Percentiles rank a stretch among this genome's conserved stretches.
These are phyloP conservation scores for Clavispora asparagi DNA, from an alignment of 805 yeast genomes.

Conservation along the genomic window DNA sequence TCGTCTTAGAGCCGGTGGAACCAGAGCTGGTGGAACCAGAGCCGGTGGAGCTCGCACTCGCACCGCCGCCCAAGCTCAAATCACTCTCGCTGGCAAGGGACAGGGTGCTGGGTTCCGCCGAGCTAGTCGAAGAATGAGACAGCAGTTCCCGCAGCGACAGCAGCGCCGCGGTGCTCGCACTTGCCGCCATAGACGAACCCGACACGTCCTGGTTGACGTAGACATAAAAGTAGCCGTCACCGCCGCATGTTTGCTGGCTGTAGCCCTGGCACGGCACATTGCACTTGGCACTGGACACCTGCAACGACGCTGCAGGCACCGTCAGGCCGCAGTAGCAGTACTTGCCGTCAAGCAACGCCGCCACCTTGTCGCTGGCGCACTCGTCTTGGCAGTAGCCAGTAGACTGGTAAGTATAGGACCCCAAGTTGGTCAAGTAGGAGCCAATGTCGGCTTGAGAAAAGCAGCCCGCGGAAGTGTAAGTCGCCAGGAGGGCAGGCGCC, in stretches of 20 bases:
- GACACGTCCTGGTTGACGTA: conserved; percentile 32
- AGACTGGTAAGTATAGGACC: conserved; percentile 54
- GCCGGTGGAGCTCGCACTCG: not conserved
- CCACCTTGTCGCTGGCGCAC: conserved; percentile 35
- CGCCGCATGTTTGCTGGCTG: conserved; percentile 55
- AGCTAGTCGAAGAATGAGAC: conserved; percentile 6
- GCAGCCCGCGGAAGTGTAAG: conserved; percentile 12
- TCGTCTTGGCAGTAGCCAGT: conserved; percentile 48
- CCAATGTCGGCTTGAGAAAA: conserved; percentile 10
- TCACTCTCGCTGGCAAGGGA: conserved; percentile 1
- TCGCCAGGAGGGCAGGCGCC: conserved; percentile 4
- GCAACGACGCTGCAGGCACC: conserved; percentile 22
- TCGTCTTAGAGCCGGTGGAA: conserved; percentile 6
- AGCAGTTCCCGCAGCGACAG: conserved; percentile 13
- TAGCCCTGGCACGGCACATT: conserved; percentile 54
- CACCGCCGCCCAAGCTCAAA: not conserved
- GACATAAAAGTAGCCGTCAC: conserved; percentile 39
- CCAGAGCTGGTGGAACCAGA: conserved; percentile 3
- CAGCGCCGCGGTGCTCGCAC: conserved; percentile 12
- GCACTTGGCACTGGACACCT: conserved; percentile 15
- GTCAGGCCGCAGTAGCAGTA: conserved; percentile 65
- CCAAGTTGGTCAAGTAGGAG: conserved; percentile 33
- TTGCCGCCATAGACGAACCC: conserved; percentile 9
- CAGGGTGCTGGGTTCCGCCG: conserved; percentile 4
- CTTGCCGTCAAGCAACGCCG: conserved; percentile 42